Evolutionary conservation across 2,329 filamentous ascomycete genomes (phyloP).

Genomic region (Trichoderma hamatum): DNA sequence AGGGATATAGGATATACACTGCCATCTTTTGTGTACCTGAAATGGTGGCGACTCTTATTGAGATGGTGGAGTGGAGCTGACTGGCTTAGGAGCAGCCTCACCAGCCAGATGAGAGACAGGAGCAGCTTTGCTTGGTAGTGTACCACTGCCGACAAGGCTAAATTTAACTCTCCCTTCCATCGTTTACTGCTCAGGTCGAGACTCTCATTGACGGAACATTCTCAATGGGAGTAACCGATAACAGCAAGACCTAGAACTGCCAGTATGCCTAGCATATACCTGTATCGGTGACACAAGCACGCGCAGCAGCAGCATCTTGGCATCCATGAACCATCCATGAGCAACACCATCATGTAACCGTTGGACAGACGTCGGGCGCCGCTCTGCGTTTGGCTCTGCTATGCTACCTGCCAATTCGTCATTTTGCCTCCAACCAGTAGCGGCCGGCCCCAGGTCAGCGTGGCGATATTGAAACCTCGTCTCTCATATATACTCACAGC

Average conservation of each 20-base stretch:
- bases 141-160: background rate
- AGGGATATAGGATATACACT: background rate
- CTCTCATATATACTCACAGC: background rate
- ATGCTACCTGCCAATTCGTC: background rate
- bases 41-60: slow-evolving; percentile 1
- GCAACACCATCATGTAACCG: background rate
- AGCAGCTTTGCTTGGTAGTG: background rate
- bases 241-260: background rate
- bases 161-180: background rate
- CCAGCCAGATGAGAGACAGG: background rate
- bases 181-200: background rate
- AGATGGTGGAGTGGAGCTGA: slow-evolving; percentile 19
- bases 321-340: background rate
- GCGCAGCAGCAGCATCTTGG: background rate
- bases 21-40: slow-evolving; percentile 14
- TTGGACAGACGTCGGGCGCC: slow-evolving; percentile 12
- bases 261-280: background rate
- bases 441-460: background rate
- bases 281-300: background rate
- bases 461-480: background rate
- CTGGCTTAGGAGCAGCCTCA: background rate
- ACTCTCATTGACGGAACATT: background rate
- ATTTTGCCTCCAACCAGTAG: slow-evolving; percentile 1
- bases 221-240: background rate
- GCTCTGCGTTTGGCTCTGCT: slow-evolving; percentile 1